phyloP scores from a whole-genome alignment of 2,329 filamentous ascomycete species.

The Fusarium hostae region DNA sequence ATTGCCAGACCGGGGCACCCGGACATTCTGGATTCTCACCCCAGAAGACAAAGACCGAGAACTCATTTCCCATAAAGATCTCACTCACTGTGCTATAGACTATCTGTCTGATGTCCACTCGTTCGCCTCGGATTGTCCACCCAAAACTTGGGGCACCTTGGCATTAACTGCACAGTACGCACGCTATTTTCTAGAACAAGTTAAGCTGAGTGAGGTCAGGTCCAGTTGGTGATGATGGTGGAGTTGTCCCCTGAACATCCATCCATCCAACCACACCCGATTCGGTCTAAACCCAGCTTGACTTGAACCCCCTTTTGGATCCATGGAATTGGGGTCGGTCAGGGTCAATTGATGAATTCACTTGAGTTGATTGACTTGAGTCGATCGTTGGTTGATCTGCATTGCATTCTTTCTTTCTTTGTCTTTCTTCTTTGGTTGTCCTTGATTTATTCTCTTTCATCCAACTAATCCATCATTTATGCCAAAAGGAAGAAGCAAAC shows the following conservation, averaged over 20 bases:
- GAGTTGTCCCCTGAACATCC: constrained; percentile 30
- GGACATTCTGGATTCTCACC: constrained; percentile 31
- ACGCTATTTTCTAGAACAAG: constrained; percentile 30
- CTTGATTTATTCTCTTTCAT: constrained; percentile 9
- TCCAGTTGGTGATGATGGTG: constrained; percentile 23
- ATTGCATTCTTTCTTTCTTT: constrained; percentile 14
- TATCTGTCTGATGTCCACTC: constrained; percentile 13
- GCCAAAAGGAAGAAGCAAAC: constrained; percentile 4
- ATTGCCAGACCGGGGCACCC: constrained; percentile 42
- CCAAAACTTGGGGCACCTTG: constrained; percentile 20
- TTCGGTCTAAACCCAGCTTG: constrained; percentile 35
- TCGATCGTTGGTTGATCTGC: constrained; percentile 31
- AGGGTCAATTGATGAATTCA: constrained; percentile 18
- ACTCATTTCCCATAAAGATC: constrained; percentile 43
- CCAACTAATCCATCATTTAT: background rate
- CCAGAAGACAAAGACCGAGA: constrained; percentile 29
- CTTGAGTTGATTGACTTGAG: constrained; percentile 22
- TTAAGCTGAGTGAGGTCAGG: constrained; percentile 10
- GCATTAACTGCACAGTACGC: constrained; percentile 24
- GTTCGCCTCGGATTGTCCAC: constrained; percentile 20
- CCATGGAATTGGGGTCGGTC: constrained; percentile 21
- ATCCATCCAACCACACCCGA: constrained; percentile 15
- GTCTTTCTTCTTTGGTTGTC: background rate
- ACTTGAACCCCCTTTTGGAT: constrained; percentile 44
- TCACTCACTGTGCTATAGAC: constrained; percentile 19